A percentile compares a stretch with the other conserved stretches of the same genome.
Conservation (phyloP, 768 basidiomycete species). For the Trametes meyenii region DNA sequence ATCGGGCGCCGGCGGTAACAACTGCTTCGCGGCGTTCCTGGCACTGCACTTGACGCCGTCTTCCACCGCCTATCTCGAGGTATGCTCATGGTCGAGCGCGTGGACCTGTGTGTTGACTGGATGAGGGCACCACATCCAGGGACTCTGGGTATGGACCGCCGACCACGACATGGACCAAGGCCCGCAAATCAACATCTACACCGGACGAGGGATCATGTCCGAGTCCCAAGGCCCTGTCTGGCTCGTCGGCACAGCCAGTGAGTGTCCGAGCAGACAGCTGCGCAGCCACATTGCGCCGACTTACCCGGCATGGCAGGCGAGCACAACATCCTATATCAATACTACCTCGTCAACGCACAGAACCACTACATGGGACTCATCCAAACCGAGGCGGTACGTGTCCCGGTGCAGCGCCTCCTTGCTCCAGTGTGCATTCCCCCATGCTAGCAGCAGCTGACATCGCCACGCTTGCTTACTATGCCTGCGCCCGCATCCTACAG, state of each 20-base stretch:
- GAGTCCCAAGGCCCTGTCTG: conserved; percentile 79
- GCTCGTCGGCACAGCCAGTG: conserved; percentile 69
- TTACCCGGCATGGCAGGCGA: conserved; percentile 44
- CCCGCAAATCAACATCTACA: conserved; percentile 58
- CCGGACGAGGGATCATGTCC: conserved; percentile 71
- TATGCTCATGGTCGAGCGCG: conserved; percentile 35
- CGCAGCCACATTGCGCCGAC: not conserved
- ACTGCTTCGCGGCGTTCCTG: conserved; percentile 70
- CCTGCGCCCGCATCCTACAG: conserved; percentile 39
- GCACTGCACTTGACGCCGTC: conserved; percentile 55
- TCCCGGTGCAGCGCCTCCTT: not conserved
- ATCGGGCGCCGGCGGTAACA: conserved; percentile 34
- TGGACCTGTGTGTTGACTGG: not conserved
- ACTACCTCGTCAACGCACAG: conserved; percentile 60
- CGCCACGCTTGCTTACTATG: too few species aligned
- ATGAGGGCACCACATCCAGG: conserved; percentile 12
- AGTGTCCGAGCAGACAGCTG: conserved; percentile 16
- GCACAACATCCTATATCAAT: conserved; percentile 71
- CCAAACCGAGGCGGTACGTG: conserved; percentile 59
- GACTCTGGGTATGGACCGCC: conserved; percentile 75
- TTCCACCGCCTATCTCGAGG: conserved; percentile 58
- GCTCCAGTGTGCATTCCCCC: not conserved
- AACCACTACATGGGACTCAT: conserved; percentile 74
- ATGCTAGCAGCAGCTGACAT: too few species aligned
- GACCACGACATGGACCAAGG: conserved; percentile 74